Percentiles rank a stretch among this genome's conserved stretches.
phyloP scores from a whole-genome alignment of 2,329 filamentous ascomycete species.

The Cladosporium sp. region DNA sequence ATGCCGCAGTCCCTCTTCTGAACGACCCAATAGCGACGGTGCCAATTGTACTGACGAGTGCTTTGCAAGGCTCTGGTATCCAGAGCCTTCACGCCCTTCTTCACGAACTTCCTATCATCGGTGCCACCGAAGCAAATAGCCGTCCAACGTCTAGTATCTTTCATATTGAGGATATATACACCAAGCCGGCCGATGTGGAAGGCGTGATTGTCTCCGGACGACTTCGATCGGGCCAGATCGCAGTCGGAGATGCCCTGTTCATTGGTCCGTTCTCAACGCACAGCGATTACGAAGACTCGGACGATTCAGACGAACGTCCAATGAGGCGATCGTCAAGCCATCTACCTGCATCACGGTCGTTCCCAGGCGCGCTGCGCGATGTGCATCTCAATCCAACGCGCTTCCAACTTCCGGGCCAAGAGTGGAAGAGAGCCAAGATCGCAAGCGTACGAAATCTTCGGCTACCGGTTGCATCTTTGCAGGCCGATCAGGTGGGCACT shows the following conservation, averaged over 20 bases:
- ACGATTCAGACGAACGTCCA: constrained; percentile 31
- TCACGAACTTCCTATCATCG: constrained; percentile 63
- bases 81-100: constrained; percentile 77
- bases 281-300: constrained; percentile 30
- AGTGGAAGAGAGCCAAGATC: constrained; percentile 77
- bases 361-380: constrained; percentile 41
- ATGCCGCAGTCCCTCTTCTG: constrained; percentile 49
- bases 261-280: constrained; percentile 62
- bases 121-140: not conserved
- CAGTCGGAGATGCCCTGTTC: constrained; percentile 70
- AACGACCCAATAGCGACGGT: constrained; percentile 51
- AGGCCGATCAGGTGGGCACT: constrained; percentile 81
- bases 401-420: constrained; percentile 38
- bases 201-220: constrained; percentile 72
- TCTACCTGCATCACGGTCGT: constrained; percentile 42
- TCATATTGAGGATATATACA: constrained; percentile 87
- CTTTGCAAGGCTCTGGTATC: constrained; percentile 78
- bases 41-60: constrained; percentile 82
- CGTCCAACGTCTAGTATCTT: constrained; percentile 51
- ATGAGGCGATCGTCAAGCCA: constrained; percentile 23
- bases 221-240: constrained; percentile 71
- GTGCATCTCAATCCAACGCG: constrained; percentile 20
- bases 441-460: constrained; percentile 85
- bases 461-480: constrained; percentile 70
- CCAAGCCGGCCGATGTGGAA: constrained; percentile 42